Evolutionary conservation across 768 basidiomycete genomes (phyloP).

Genomic region (Kwoniella pini): DNA sequence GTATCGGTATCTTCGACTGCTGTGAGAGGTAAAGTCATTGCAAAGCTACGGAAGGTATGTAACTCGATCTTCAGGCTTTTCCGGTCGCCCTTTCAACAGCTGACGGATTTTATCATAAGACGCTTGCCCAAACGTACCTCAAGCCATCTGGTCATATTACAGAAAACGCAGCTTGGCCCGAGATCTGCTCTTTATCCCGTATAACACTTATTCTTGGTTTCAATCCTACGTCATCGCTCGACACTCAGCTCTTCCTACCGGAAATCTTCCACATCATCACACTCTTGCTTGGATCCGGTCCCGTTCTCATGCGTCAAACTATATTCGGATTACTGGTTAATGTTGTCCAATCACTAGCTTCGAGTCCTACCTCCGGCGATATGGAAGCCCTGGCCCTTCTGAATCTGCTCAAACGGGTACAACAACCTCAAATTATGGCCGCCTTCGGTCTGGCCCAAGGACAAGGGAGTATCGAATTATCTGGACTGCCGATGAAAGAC

Average conservation of each 20-base stretch:
- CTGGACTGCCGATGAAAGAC: slow-evolving; percentile 36
- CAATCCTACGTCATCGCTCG: slow-evolving; percentile 64
- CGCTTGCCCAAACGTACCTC: slow-evolving; percentile 70
- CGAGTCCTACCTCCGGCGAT: slow-evolving; percentile 53
- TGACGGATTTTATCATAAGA: slow-evolving; percentile 56
- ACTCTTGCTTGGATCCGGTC: slow-evolving; percentile 73
- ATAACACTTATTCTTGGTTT: slow-evolving; percentile 73
- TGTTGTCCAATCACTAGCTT: slow-evolving; percentile 72
- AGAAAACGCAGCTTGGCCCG: slow-evolving; percentile 56
- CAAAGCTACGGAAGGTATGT: slow-evolving; percentile 74
- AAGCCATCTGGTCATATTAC: slow-evolving; percentile 65
- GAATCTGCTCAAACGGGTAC: slow-evolving; percentile 65
- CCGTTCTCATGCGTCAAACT: slow-evolving; percentile 71
- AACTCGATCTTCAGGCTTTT: too few species aligned
- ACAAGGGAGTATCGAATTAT: slow-evolving; percentile 65
- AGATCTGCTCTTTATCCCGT: slow-evolving; percentile 71
- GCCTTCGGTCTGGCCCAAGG: slow-evolving; percentile 72
- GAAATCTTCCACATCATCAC: slow-evolving; percentile 79
- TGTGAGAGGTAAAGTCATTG: slow-evolving; percentile 74
- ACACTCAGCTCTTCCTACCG: slow-evolving; percentile 76
- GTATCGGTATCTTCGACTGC: slow-evolving; percentile 72
- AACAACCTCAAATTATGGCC: slow-evolving; percentile 62
- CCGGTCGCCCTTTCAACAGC: too few species aligned
- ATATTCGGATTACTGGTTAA: slow-evolving; percentile 81
- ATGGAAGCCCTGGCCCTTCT: slow-evolving; percentile 57